Conservation (phyloP, 2,329 filamentous ascomycete species). For the Trichophyton simii region DNA sequence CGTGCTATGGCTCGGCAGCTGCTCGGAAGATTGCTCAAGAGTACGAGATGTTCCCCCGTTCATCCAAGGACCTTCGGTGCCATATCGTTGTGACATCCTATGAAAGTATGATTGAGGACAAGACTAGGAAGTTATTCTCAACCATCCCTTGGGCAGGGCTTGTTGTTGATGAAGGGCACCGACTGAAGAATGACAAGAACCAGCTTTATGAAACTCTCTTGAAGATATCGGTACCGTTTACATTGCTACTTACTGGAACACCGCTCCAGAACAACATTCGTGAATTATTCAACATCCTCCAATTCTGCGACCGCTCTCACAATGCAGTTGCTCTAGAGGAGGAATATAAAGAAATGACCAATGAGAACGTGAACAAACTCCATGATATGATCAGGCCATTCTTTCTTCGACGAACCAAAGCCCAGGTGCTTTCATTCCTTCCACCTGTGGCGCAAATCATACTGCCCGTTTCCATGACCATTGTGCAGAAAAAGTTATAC, state of each 20-base stretch:
- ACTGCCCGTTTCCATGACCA: slow-evolving; percentile 85
- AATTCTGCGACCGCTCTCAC: slow-evolving; percentile 68
- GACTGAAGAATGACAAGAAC: slow-evolving; percentile 85
- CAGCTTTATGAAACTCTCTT: slow-evolving; percentile 64
- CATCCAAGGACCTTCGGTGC: slow-evolving; percentile 56
- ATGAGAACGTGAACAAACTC: slow-evolving; percentile 66
- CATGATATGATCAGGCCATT: slow-evolving; percentile 69
- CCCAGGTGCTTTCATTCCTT: slow-evolving; percentile 77
- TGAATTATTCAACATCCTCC: slow-evolving; percentile 90
- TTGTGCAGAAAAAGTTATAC: slow-evolving; percentile 86
- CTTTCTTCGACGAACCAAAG: slow-evolving; percentile 70
- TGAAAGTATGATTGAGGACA: slow-evolving; percentile 68
- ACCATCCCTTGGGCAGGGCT: slow-evolving; percentile 72
- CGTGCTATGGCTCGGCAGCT: slow-evolving; percentile 69
- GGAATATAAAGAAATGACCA: slow-evolving; percentile 64
- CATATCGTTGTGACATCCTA: slow-evolving; percentile 94
- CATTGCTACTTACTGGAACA: slow-evolving; percentile 74
- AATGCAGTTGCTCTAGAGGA: slow-evolving; percentile 62
- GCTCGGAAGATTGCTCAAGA: slow-evolving; percentile 65
- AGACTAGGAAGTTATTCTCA: slow-evolving; percentile 53
- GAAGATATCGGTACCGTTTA: slow-evolving; percentile 65
- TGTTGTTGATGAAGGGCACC: slow-evolving; percentile 88
- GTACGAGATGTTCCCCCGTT: slow-evolving; percentile 68
- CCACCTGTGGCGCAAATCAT: slow-evolving; percentile 93
- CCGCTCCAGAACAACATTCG: slow-evolving; percentile 75